phyloP scores from a whole-genome alignment of 352 stramenopile species.

The Globisporangium sylvaticum region DNA sequence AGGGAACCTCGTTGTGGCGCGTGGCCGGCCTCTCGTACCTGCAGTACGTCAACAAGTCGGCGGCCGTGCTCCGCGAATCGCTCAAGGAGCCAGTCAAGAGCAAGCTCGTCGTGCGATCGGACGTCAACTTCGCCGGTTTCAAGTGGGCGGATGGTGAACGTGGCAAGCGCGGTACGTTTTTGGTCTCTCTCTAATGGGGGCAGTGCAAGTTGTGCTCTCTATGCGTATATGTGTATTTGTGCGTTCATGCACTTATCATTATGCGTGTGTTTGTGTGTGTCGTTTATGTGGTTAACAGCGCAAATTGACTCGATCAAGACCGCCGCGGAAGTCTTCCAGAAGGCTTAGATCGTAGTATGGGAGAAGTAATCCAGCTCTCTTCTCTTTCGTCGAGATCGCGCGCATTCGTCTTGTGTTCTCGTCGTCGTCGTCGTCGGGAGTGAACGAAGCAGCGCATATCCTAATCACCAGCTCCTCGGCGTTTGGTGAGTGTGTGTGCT shows the following conservation, averaged over 20 bases:
- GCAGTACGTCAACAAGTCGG: conserved; percentile 87
- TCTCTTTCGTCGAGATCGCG: background rate
- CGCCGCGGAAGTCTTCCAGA: conserved; percentile 74
- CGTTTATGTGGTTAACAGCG: conserved; percentile 25
- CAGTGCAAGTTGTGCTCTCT: background rate
- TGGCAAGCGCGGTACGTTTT: conserved; percentile 55
- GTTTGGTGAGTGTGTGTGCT: background rate
- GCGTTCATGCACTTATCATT: background rate
- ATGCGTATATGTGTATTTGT: background rate
- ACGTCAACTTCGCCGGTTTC: conserved; percentile 83
- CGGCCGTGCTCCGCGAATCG: conserved; percentile 58
- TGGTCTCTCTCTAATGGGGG: background rate
- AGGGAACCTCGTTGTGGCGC: conserved; percentile 85
- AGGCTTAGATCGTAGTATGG: conserved; percentile 38
- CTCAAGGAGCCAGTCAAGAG: conserved; percentile 88
- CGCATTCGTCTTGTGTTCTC: background rate
- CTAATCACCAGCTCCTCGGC: background rate
- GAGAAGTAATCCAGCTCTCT: conserved; percentile 7
- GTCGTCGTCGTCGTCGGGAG: background rate
- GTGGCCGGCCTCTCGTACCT: conserved; percentile 84
- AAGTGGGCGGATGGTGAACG: conserved; percentile 84
- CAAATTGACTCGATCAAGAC: conserved; percentile 82
- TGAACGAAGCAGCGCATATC: background rate
- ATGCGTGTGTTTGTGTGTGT: conserved; percentile 1
- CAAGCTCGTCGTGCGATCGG: conserved; percentile 62